phyloP scores from a whole-genome alignment of 371 early-diverging fungal genomes.

The Lichtheimia ornata region DNA sequence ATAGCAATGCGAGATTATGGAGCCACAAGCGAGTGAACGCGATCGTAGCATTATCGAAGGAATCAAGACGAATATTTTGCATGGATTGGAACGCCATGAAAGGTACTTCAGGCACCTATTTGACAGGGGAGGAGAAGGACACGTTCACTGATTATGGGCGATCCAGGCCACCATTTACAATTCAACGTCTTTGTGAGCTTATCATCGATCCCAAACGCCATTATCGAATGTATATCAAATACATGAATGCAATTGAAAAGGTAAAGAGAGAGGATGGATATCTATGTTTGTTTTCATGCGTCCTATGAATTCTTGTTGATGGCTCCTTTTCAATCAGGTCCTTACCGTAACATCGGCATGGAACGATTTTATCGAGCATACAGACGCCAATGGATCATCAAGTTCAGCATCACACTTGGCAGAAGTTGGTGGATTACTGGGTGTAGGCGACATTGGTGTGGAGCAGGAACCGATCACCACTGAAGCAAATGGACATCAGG shows the following conservation, averaged over 20 bases:
- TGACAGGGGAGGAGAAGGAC: background rate
- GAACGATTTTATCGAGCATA: constrained; percentile 27
- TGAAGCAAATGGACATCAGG: constrained; percentile 3
- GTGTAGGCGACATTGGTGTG: constrained; percentile 14
- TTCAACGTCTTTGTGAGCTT: constrained; percentile 60
- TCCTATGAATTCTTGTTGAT: background rate
- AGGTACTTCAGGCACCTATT: constrained; percentile 22
- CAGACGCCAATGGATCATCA: constrained; percentile 14
- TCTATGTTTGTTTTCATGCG: background rate
- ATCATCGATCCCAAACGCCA: constrained; percentile 49
- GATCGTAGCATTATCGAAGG: constrained; percentile 18
- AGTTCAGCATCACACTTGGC: background rate
- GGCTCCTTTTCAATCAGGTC: constrained; percentile 19
- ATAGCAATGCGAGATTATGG: constrained; percentile 38
- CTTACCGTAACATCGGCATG: constrained; percentile 40
- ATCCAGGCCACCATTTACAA: constrained; percentile 55
- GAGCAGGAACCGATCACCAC: constrained; percentile 26
- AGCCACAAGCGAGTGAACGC: constrained; percentile 18
- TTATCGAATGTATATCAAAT: constrained; percentile 56
- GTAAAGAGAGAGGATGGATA: constrained; percentile 18
- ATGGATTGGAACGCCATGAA: constrained; percentile 29
- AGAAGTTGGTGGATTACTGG: constrained; percentile 1
- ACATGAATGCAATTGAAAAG: constrained; percentile 62
- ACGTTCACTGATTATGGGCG: background rate
- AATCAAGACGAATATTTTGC: constrained; percentile 25